phyloP scores from a whole-genome alignment of 345 rosid species.

The Salix udensis region DNA sequence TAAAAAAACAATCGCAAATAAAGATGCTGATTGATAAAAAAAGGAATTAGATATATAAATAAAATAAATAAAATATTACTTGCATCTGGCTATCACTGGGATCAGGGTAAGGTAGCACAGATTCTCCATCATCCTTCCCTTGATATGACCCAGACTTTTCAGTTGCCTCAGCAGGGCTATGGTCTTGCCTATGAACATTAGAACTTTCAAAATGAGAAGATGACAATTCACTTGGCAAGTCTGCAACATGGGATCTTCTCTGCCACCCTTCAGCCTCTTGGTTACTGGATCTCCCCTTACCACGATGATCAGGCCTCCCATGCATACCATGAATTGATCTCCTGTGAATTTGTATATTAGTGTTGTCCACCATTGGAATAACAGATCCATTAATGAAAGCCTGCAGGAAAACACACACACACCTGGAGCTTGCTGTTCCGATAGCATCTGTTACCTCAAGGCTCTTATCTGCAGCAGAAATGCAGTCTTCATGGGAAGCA shows the following conservation, averaged over 20 bases:
- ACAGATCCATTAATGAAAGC: slow-evolving; percentile 21
- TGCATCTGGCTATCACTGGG: slow-evolving; percentile 50
- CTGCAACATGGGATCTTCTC: slow-evolving; percentile 41
- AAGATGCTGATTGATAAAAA: neutral
- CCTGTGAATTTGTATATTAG: slow-evolving; percentile 54
- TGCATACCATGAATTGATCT: slow-evolving; percentile 51
- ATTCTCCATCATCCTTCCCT: slow-evolving; percentile 41
- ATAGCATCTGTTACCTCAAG: slow-evolving; percentile 28
- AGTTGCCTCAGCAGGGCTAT: slow-evolving; percentile 23
- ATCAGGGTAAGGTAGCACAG: slow-evolving; percentile 36
- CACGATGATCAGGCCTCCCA: slow-evolving; percentile 51
- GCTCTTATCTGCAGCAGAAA: slow-evolving; percentile 41
- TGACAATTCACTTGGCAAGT: slow-evolving; percentile 25
- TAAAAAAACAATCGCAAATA: neutral
- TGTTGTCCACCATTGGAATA: slow-evolving; percentile 23
- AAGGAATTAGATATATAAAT: neutral
- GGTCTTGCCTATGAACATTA: slow-evolving; percentile 35
- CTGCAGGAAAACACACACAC: slow-evolving; percentile 19
- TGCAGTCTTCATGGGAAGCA: slow-evolving; percentile 30
- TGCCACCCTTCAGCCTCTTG: slow-evolving; percentile 59
- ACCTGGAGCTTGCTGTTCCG: slow-evolving; percentile 58
- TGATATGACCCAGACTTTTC: slow-evolving; percentile 36
- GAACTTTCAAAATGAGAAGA: slow-evolving; percentile 39
- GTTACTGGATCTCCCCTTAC: slow-evolving; percentile 46
- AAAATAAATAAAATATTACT: slow-evolving; percentile 26